Base-by-base conservation (phyloP, 2,329 filamentous ascomycete genomes). In the Colletotrichum sansevieriae region DNA sequence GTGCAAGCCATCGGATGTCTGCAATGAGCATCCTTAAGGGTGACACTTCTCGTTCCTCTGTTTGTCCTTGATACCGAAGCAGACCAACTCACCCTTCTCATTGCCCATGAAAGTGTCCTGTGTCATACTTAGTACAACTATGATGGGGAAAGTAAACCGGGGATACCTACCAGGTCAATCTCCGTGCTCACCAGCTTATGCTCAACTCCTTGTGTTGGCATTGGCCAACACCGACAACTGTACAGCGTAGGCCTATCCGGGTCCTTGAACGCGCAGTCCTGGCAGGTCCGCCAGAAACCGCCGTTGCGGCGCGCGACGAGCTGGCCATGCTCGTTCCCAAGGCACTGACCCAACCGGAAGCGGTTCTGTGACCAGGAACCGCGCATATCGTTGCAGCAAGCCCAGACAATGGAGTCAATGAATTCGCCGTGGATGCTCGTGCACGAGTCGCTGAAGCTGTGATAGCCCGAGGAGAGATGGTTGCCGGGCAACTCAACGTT, bases 241-340 rank as follows among this genome's bases (percentile, higher is more conserved):
- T 52, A 52, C 0, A 52, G 11, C 0, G 57, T 66, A 1, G 49
- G 58, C 1, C 15, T 33, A 0, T 37, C 7, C 3, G n/a, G 41
- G 20, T 63, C 49, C 18, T 54, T 29, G 33, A 63, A 37, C 8
- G 6, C 33, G 2, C 59, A 67, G 20, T 52, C 33, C 6, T 33
- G 18, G 60, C 64, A 67, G 9, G 47, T 56, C 25, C 44, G 49
- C 49, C 49, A 43, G 49, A 56, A 63, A 1, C 37, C 29, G 12
- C 58, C 58, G 2, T 63, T 10, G 1, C 13, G 12, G 12, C 52
- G 20, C 29, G 64, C n/a, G 1, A 20, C 22, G 3, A 67, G 59
- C 3, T 41, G 46, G 4, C 33, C 58, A 0, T 20, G 11, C 0
- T 8, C 9, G 29, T 63, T 66, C 41, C 20, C 37, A 12, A 66